Conservation (phyloP, 805 yeast species). For the Teunomyces stri region DNA sequence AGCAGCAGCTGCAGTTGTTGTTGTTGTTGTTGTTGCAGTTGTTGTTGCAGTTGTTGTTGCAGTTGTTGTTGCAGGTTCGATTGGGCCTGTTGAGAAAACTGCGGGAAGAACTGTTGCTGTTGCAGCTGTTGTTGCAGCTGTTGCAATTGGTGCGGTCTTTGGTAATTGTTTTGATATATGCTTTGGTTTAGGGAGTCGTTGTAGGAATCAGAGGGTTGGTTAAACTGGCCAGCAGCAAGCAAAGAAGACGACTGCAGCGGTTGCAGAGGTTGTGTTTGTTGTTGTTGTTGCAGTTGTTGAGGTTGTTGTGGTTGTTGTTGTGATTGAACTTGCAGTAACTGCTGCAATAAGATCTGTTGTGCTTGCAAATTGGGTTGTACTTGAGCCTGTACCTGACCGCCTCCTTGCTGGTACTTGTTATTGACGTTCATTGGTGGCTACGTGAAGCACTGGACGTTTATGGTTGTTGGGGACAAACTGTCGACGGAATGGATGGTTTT, state of each 20-base stretch:
- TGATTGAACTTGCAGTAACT: constrained; percentile 38
- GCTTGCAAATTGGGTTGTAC: constrained; percentile 36
- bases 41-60: constrained; percentile 24
- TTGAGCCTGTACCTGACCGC: constrained; percentile 21
- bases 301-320: constrained; percentile 12
- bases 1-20: constrained; percentile 23
- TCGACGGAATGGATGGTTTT: not conserved
- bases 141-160: constrained; percentile 25
- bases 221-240: constrained; percentile 10
- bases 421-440: constrained; percentile 16
- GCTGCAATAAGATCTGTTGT: constrained; percentile 43
- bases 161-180: constrained; percentile 37
- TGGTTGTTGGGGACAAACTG: not conserved
- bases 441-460: not conserved
- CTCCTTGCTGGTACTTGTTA: constrained; percentile 17
- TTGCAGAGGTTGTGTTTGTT: constrained; percentile 19
- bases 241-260: constrained; percentile 27
- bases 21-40: constrained; percentile 22
- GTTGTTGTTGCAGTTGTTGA: constrained; percentile 19
- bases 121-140: constrained; percentile 12
- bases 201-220: constrained; percentile 16
- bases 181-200: constrained; percentile 33
- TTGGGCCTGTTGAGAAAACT: constrained; percentile 22
- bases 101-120: constrained; percentile 23
- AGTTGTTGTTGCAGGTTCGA: constrained; percentile 27